Conservation (phyloP, 805 yeast species). For the Yamadazyma ubonensis region DNA sequence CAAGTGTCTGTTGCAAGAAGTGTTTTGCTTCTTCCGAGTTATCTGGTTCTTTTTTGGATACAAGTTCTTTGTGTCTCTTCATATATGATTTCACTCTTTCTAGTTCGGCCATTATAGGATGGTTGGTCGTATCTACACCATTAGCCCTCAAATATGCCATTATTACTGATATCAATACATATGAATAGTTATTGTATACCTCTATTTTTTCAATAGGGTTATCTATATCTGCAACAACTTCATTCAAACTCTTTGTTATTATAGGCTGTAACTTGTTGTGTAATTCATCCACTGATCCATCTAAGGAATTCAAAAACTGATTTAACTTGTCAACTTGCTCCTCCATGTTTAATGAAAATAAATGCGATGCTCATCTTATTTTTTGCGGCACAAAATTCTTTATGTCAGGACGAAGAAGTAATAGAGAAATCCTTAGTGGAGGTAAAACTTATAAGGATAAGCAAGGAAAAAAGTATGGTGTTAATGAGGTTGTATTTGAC, state of each 20-base stretch:
- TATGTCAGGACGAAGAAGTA: slow-evolving; percentile 30
- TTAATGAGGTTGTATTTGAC: slow-evolving; percentile 84
- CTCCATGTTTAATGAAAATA: slow-evolving; percentile 38
- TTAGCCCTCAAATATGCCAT: slow-evolving; percentile 58
- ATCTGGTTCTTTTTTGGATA: slow-evolving; percentile 21
- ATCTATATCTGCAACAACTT: slow-evolving; percentile 26
- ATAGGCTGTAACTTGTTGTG: slow-evolving; percentile 35
- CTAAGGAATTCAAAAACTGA: slow-evolving; percentile 38
- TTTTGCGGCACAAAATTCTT: slow-evolving; percentile 4
- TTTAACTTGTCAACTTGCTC: slow-evolving; percentile 39
- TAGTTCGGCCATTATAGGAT: slow-evolving; percentile 67
- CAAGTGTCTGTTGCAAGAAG: slow-evolving; percentile 47
- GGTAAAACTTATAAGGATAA: slow-evolving; percentile 77
- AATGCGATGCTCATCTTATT: slow-evolving; percentile 18
- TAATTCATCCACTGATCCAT: slow-evolving; percentile 35
- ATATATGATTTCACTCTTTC: slow-evolving; percentile 66
- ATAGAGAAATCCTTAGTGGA: slow-evolving; percentile 85
- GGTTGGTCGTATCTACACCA: slow-evolving; percentile 57
- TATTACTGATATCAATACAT: slow-evolving; percentile 54
- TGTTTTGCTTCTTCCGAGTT: slow-evolving; percentile 35
- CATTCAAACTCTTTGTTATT: slow-evolving; percentile 40
- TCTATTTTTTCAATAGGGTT: slow-evolving; percentile 28
- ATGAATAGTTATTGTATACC: slow-evolving; percentile 43
- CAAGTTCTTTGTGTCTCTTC: slow-evolving; percentile 50
- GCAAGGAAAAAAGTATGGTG: slow-evolving; percentile 63